Evolutionary conservation across 192 early-diverging fungal species (phyloP), one percentile per base, ranked within the genome.

Genomic region (Coemansia sp.): DNA sequence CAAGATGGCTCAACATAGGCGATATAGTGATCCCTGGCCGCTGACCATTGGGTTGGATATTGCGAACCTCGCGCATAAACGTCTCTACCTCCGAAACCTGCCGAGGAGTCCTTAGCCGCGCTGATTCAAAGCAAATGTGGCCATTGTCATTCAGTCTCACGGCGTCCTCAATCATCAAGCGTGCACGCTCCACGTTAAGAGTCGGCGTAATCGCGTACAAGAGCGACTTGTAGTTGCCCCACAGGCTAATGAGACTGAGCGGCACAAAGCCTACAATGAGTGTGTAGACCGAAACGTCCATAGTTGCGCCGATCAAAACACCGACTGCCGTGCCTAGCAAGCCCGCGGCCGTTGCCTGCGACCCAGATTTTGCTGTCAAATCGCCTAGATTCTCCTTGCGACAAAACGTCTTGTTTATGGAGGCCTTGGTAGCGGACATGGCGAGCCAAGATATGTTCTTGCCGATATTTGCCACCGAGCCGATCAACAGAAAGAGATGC

Each of bases 401-500:
- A 10, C 87, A 84, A 76, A 95, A 93, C 3, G 89, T 87, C 69
- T 89, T 87, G 77, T 93, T 89, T 67, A 96, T 94, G n/a, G 90
- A 85, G 7, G 93, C 93, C 58, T 89, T 82, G 21, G 94, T 90
- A 2, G 94, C 94, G 19, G 87, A 89, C 33, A 87, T 86, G 9
- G 94, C 92, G 55, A 96, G 74, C 91, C 92, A 96, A 19, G 91
- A 89, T 62, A 96, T 91, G 74, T 95, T 96, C 69, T 91, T 92
- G 77, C 91, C 91, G 47, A 96, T 87, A 64, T 96, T 96, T 13
- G 91, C 93, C 11, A 90, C 64, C 0, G 88, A 91, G 5, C 93
- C 93, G 35, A 93, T 87, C 1, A 83, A 69, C 16, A 96, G 62
- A 64, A 95, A 95, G 44, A 90, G 73, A 21, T 88, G 85, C 9